These are phyloP conservation scores for Russula griseocarnosa DNA, from an alignment of 768 basidiomycete genomes.

Conservation along the genomic window DNA sequence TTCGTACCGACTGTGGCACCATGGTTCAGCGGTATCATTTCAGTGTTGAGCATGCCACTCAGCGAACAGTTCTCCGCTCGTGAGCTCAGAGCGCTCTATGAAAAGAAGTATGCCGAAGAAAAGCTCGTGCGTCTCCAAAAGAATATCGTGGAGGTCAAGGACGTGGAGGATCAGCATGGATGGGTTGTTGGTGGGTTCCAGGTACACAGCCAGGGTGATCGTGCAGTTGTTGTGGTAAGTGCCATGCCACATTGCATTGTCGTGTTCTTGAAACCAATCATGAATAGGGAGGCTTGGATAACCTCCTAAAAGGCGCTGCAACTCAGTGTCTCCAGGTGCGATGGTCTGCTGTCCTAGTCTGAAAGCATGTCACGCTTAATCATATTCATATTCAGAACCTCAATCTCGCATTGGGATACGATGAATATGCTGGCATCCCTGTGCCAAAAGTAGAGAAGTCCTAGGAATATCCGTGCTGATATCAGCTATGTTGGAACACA, in stretches of 20 bases:
- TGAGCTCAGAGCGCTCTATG: constrained; percentile 70
- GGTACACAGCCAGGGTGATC: constrained; percentile 80
- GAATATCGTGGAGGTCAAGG: constrained; percentile 66
- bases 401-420: constrained; percentile 84
- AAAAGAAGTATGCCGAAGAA: constrained; percentile 73
- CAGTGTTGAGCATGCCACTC: constrained; percentile 80
- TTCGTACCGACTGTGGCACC: constrained; percentile 86
- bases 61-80: constrained; percentile 59
- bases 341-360: neutral
- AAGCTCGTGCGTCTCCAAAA: constrained; percentile 63
- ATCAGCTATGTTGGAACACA: neutral
- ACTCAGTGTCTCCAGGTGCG: constrained; percentile 95
- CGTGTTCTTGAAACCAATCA: neutral
- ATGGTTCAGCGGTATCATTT: constrained; percentile 96
- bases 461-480: neutral
- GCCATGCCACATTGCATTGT: constrained; percentile 6
- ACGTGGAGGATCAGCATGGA: constrained; percentile 80
- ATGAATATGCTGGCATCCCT: constrained; percentile 79
- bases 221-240: constrained; percentile 91
- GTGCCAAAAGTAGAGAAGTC: constrained; percentile 9
- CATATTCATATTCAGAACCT: constrained; percentile 60
- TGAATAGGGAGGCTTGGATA: constrained; percentile 86
- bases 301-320: constrained; percentile 95
- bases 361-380: neutral
- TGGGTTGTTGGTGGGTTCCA: constrained; percentile 93